Evolutionary conservation across 2,329 filamentous ascomycete genomes (phyloP).

Genomic region (Lomentospora prolificans): DNA sequence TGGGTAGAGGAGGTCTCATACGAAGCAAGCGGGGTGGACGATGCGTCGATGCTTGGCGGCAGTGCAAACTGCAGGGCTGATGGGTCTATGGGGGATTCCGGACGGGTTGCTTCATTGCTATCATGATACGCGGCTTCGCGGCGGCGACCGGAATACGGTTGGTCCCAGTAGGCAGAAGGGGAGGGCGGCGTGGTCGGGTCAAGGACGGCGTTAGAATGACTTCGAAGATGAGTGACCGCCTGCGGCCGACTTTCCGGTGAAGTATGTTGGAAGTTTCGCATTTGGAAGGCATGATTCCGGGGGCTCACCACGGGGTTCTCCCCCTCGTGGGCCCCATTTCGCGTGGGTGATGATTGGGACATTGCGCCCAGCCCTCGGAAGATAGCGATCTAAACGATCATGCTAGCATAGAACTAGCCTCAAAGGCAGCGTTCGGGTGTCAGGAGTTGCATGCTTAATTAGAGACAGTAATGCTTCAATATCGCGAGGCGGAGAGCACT

Average conservation of each 20-base stretch:
- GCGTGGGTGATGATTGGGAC: neutral
- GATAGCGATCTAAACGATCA: neutral
- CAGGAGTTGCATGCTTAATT: too few relatives aligned
- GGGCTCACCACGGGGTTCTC: neutral
- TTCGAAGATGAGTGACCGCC: conserved; percentile 10
- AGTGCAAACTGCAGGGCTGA: conserved; percentile 44
- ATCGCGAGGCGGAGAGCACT: too few relatives aligned
- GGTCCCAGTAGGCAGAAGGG: conserved; percentile 44
- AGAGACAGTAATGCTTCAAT: too few relatives aligned
- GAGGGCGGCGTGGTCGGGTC: conserved; percentile 26
- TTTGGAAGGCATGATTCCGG: neutral
- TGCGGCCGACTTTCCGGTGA: conserved; percentile 14
- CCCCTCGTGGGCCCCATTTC: conserved; percentile 4
- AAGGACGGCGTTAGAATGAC: neutral
- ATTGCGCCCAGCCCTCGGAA: neutral
- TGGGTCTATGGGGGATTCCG: conserved; percentile 42
- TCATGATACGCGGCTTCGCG: conserved; percentile 21
- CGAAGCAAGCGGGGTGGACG: conserved; percentile 16
- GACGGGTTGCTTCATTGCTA: conserved; percentile 6
- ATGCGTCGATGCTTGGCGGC: conserved; percentile 38
- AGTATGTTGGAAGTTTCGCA: conserved; percentile 1
- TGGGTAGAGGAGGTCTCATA: conserved; percentile 14
- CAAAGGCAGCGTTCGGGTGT: too few relatives aligned
- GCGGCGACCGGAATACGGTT: conserved; percentile 29
- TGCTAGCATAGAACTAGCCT: too few relatives aligned